Percentiles rank a stretch among this genome's conserved stretches.
phyloP scores from a whole-genome alignment of 2,329 filamentous ascomycete species.

The Clonostachys solani region DNA sequence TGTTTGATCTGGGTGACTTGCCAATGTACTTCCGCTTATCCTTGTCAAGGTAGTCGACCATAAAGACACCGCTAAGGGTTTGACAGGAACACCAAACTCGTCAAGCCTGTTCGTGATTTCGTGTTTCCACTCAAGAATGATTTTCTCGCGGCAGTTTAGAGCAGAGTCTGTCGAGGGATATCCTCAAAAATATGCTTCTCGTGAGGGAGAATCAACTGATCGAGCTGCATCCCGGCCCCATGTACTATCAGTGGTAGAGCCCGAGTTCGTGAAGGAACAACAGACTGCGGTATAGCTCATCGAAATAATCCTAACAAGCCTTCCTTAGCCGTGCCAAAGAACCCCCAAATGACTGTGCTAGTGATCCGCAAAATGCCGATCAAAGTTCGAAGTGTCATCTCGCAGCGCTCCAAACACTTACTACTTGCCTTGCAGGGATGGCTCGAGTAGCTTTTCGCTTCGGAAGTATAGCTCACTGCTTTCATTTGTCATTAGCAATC shows the following conservation, averaged over 20 bases:
- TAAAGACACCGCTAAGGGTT: conserved; percentile 87
- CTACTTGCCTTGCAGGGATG: no score
- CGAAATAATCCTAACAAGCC: conserved; percentile 63
- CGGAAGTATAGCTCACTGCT: no score
- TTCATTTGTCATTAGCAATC: no score
- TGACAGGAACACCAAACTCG: conserved; percentile 81
- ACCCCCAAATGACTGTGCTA: no score
- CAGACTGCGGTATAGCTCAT: conserved; percentile 84
- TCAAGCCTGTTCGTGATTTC: conserved; percentile 88
- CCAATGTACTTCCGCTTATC: conserved; percentile 90
- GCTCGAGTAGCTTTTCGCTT: no score
- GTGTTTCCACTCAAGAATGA: conserved; percentile 94
- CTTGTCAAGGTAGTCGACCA: conserved; percentile 92
- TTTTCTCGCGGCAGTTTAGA: conserved; percentile 68
- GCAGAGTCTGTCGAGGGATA: no score
- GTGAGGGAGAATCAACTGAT: conserved; percentile 60
- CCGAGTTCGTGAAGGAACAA: conserved; percentile 93
- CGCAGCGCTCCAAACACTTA: no score
- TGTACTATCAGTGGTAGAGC: conserved; percentile 78
- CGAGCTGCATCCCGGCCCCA: conserved; percentile 91
- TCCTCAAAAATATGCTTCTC: no score
- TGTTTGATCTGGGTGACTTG: conserved; percentile 93
- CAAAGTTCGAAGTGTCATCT: no score
- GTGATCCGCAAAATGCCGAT: no score
- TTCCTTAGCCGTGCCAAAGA: no score